Evolutionary conservation across 2,329 filamentous ascomycete genomes (phyloP), one percentile per base, ranked within the genome.

Genomic region (Talaromyces sp.): DNA sequence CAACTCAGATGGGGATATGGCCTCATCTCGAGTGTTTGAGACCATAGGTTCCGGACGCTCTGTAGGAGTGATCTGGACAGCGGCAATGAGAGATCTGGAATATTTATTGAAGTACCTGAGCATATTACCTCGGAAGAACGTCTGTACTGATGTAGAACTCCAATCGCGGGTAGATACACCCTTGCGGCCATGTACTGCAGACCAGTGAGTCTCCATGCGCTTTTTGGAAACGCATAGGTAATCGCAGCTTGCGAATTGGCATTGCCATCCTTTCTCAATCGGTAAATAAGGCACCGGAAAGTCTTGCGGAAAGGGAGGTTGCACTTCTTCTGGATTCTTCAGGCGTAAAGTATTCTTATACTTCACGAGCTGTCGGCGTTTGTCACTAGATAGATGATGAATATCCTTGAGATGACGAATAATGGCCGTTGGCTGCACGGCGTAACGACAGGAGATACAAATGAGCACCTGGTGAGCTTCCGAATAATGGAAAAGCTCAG

Each of bases 181-280:
- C 5, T 66, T 60, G 33, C 62, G 31, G 9, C 66, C 65, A 62
- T 74, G 74, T 3, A 60, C 56, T 19, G 70, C 65, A 3, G 68
- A 24, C 73, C 73, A 75, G 60, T 77, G 74, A 27, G 64, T 67
- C 60, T 72, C 73, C 74, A 76, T 77, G 6, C 75, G 69, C 66
- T 77, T 77, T n/a, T 52, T 67, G 0, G 74, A 71, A 1, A 70
- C 63, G 60, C 74, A 75, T 2, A 76, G 68, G 66, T 76, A 70
- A 8, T 52, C 19, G 52, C 75, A 77, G 9, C 67, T 66, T 1
- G 59, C 24, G 3, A 52, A 66, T 10, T 66, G 10, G 31, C 67
- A 68, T 33, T 37, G 56, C 67, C 72, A 75, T 48, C 74, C 74
- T 31, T 71, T 65, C 16, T 72, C 63, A 6, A 74, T 62, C 1